Base-by-base conservation (phyloP, 106 monocot species). In the Xerophyta viscosa region DNA sequence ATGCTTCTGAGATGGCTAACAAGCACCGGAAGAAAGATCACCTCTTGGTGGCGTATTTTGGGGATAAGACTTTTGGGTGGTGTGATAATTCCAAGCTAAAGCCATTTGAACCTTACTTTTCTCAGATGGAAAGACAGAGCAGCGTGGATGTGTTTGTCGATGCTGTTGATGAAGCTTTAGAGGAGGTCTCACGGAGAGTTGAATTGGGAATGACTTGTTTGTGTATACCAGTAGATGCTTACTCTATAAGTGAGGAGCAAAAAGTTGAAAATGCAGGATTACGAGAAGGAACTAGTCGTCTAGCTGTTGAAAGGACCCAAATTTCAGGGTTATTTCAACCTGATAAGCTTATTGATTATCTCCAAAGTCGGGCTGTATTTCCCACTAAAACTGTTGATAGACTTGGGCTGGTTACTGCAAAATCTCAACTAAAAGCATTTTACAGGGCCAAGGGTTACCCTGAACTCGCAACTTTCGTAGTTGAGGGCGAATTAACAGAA, bases 1-100 rank as follows among this genome's bases (percentile, higher is more conserved):
- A 69, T 70, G 92, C 82, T 21, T 87, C 92, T 10, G 68, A 87
- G 0, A 52, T 83, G 64, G 92, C 92, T 1, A 18, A 73, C 43
- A 87, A 72, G 24, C 62, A 65, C 48, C 61, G 71, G 50, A 87
- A 74, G 53, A 79, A 78, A 58, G 75, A 71, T 37, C 63, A 53
- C 33, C 62, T 77, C 49, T 57, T 92, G 58, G 73, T 92, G 26
- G 87, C 83, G 10, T 92, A 82, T 67, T 92, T 83, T 73, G 87
- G 83, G 25, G 92, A 92, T 39, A 79, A 72, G 37, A 92, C 79
- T 19, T 92, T 92, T 63, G 92, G 82, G 17, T 92, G 92, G 92
- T 76, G 79, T 52, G 79, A 79, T 39, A 76, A 73, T 11, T 74
- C 76, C 13, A 75, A 87, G 49, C 53, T 92, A 58, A 82, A 74